Base-by-base conservation (phyloP, 306 rosid genomes). In the Begonia fuchsioides region DNA sequence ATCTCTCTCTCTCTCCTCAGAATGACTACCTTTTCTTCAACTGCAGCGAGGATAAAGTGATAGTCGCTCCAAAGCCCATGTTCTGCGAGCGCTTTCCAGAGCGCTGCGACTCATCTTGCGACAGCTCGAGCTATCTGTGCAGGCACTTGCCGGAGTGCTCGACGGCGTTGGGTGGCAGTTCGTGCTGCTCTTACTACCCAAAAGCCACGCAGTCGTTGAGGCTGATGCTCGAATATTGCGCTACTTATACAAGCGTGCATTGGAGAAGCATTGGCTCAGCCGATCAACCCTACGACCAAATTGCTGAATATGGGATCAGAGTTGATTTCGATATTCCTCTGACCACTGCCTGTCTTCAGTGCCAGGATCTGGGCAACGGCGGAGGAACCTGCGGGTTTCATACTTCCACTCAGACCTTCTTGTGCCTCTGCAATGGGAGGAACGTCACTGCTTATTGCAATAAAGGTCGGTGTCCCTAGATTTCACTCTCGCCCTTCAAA, bases 21-120 rank as follows among this genome's bases (percentile, higher is more conserved):
- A 90, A 90, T 51, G 87, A 90, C 47, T 90, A 84, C 66, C 76
- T 90, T 17, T 90, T 90, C 82, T 84, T 90, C 57, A 90, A 90
- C 49, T 90, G 97, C 53, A 84, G 94, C 45, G 74, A 76, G 38
- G 65, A 74, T 5, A 15, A 65, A 13, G 94, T 90, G 11, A 73
- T 84, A 49, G 69, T 84, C 56, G 84, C 76, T 19, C 95, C 97
- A 0, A 84, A 71, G 68, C 97, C 94, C 8, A 40, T 69, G 32
- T 90, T 90, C 57, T 90, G 97, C 45, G 94, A 86, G 38, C 93
- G 73, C 13, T 79, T 66, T 10, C 95, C 98, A 0, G 76, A 77
- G 9, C 71, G 65, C 10, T 90, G 98, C 19, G 98, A 90, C 64
- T 86, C 92, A 0, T 81, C 98, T 0, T 90, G 98, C 50, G 95